Evolutionary conservation across 768 basidiomycete genomes (phyloP).

Genomic region (Kwoniella shandongensis): DNA sequence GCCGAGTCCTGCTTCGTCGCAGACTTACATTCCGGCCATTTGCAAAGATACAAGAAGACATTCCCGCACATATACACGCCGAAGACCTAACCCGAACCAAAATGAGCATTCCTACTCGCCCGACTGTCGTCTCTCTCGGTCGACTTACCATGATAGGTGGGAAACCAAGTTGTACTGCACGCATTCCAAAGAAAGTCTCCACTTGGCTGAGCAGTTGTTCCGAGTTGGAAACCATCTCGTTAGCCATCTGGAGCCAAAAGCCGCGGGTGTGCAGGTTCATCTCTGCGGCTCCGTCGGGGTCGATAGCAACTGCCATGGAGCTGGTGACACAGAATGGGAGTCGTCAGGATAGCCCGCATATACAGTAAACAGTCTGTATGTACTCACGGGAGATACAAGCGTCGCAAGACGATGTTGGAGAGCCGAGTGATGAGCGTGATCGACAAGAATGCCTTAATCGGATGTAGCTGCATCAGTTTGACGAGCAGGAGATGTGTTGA

Average conservation of each 20-base stretch:
- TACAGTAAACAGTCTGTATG: background rate
- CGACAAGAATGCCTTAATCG: slow-evolving; percentile 16
- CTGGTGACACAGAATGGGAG: background rate
- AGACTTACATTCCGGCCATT: slow-evolving; percentile 23
- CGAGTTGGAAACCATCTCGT: slow-evolving; percentile 18
- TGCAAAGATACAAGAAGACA: slow-evolving; percentile 15
- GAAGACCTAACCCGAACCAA: slow-evolving; percentile 6
- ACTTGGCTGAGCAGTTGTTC: slow-evolving; percentile 21
- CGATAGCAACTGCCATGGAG: slow-evolving; percentile 24
- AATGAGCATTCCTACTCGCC: background rate
- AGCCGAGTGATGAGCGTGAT: slow-evolving; percentile 24
- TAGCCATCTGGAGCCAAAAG: slow-evolving; percentile 19
- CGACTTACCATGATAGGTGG: slow-evolving; percentile 26
- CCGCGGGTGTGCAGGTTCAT: slow-evolving; percentile 1
- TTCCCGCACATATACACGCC: slow-evolving; percentile 26
- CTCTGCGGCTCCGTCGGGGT: slow-evolving; percentile 13
- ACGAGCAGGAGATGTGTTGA: background rate
- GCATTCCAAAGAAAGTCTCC: slow-evolving; percentile 24
- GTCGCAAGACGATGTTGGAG: slow-evolving; percentile 20
- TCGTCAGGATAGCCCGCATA: background rate
- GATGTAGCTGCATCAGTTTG: too few relatives aligned
- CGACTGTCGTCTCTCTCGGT: background rate
- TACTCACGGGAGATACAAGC: slow-evolving; percentile 22
- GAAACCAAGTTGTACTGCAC: slow-evolving; percentile 17
- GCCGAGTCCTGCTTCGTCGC: background rate